Base-by-base conservation (phyloP, 1,139 yeast species). In the Taphrina communis region DNA sequence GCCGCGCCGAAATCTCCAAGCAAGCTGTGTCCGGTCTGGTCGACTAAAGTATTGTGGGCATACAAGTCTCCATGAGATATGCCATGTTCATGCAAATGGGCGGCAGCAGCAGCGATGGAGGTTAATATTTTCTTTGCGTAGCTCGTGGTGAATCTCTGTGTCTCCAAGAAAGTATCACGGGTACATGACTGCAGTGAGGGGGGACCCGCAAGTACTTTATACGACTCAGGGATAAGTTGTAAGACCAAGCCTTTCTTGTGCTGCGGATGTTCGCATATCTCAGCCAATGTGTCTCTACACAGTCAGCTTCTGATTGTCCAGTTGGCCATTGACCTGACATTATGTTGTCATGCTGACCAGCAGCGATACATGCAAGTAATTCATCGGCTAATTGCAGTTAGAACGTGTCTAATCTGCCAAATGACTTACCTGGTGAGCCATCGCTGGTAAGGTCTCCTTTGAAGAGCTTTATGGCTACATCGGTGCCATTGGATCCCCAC, bases 1-100 rank as follows among this genome's bases (percentile, higher is more conserved):
- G 67, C 67, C 38, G 67, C 67, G 12, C 67, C 67, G 19, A 55
- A 51, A 48, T 63, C 67, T 31, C 67, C 67, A 19, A 63, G 42
- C 2, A 63, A n/a, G 19, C 48, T 61, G 46, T 63, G 67, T 12
- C 67, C 67, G 6, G 17, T 12, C 6, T 41, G 38, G 38, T 55
- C 42, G 19, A 63, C 42, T 12, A 63, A 31, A 35, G 52, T 63
- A 21, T 63, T 63, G 56, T 63, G 67, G 5, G 67, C 67, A 14
- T 63, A 63, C 1, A 63, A 31, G n/a, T 63, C 67, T 1, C 67
- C 67, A 36, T 63, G 67, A 8, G 56, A 21, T 17, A 63, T 44
- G 3, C 48, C 48, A 6, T 44, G 55, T 17, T 1, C 42, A 50
- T 63, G 67, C 38, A 63, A 35, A 38, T 63, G 67, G 14, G 25